phyloP scores from a whole-genome alignment of 495 filamentous ascomycete species.

The Filosporella fistucella region DNA sequence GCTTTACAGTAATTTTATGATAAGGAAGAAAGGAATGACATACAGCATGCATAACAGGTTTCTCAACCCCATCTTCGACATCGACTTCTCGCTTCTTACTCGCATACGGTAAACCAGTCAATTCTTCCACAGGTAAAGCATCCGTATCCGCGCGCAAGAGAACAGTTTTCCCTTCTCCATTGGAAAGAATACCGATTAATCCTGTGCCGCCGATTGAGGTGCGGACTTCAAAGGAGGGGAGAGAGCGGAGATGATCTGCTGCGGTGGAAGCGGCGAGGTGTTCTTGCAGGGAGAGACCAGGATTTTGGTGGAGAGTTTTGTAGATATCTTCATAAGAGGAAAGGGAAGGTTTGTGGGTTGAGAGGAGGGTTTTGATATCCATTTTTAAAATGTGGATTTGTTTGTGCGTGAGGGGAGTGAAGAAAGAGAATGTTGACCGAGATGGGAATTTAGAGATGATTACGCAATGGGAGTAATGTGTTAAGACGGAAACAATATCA shows the following conservation, averaged over 20 bases:
- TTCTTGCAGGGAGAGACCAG: constrained; percentile 51
- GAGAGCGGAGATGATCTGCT: constrained; percentile 29
- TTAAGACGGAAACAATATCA: too few species aligned
- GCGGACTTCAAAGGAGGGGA: constrained; percentile 39
- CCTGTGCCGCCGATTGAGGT: constrained; percentile 53
- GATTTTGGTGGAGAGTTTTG: constrained; percentile 40
- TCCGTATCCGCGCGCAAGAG: constrained; percentile 60
- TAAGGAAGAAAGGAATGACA: too few species aligned
- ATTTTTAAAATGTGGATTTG: too few species aligned
- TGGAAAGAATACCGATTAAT: constrained; percentile 48
- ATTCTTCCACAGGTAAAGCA: constrained; percentile 54
- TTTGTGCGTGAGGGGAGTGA: too few species aligned
- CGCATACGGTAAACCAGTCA: constrained; percentile 50
- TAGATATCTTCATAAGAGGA: constrained; percentile 39
- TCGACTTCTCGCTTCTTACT: constrained; percentile 38
- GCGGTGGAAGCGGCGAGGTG: constrained; percentile 36
- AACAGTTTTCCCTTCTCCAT: constrained; percentile 48
- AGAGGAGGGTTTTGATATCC: constrained; percentile 19
- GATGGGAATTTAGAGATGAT: too few species aligned
- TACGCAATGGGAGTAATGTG: too few species aligned
- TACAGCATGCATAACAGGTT: constrained; percentile 64
- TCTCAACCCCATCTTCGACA: constrained; percentile 34
- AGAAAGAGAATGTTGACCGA: too few species aligned
- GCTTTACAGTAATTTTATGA: too few species aligned
- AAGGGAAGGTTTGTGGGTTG: constrained; percentile 25